Evolutionary conservation across 768 basidiomycete species (phyloP).

Genomic region (Sarcodon aspratus): DNA sequence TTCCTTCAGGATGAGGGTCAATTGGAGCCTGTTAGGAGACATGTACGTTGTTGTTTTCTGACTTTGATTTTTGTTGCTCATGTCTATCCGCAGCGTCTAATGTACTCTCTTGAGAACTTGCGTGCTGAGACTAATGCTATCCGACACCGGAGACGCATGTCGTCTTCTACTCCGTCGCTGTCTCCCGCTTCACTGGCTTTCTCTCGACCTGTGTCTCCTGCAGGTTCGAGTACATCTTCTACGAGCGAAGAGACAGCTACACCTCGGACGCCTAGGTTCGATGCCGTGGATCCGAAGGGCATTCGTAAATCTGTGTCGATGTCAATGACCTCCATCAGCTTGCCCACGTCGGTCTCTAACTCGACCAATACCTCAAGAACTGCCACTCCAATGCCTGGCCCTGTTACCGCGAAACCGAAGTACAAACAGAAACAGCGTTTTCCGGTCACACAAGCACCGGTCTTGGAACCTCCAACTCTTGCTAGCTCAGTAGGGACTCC

Average conservation of each 20-base stretch:
- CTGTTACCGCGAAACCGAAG: conserved; percentile 3
- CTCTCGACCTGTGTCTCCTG: conserved; percentile 24
- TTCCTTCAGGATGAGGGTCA: conserved; percentile 69
- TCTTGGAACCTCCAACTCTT: neutral
- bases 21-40: conserved; percentile 33
- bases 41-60: conserved; percentile 29
- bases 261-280: conserved; percentile 40
- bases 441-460: neutral
- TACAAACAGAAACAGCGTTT: neutral
- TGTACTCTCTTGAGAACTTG: conserved; percentile 10
- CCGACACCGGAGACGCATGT: conserved; percentile 22
- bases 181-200: conserved; percentile 46
- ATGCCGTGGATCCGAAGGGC: conserved; percentile 15
- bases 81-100: conserved; percentile 5
- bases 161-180: conserved; percentile 16
- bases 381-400: conserved; percentile 11
- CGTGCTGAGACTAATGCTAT: conserved; percentile 14
- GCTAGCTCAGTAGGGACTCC: neutral
- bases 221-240: conserved; percentile 40
- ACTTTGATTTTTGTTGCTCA: conserved; percentile 3
- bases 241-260: conserved; percentile 70
- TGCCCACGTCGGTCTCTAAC: conserved; percentile 11
- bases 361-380: conserved; percentile 14
- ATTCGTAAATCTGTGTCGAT: conserved; percentile 16
- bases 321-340: conserved; percentile 14